phyloP scores from a whole-genome alignment of 192 early-diverging fungal genomes.

The Coemansia sp. region DNA sequence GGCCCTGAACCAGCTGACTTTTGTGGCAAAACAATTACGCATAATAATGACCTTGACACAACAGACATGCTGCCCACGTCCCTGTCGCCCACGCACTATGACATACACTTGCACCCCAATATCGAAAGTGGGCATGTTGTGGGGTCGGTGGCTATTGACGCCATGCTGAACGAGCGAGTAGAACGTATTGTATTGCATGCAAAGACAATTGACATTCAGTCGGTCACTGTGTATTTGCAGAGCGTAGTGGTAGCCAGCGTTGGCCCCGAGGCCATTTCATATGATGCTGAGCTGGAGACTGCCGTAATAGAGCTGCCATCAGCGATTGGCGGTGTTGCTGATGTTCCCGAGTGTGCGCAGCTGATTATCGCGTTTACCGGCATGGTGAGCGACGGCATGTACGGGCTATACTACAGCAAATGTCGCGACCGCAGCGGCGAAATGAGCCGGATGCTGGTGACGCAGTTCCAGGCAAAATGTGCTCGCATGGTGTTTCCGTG shows the following conservation, averaged over 20 bases:
- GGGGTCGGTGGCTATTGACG: not conserved
- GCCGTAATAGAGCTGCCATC: too few species aligned
- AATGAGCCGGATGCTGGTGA: slow-evolving; percentile 62
- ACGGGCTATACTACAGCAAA: slow-evolving; percentile 75
- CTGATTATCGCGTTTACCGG: slow-evolving; percentile 63
- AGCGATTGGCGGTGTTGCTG: slow-evolving; percentile 21
- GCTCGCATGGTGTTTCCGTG: slow-evolving; percentile 85
- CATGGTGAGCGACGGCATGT: slow-evolving; percentile 71
- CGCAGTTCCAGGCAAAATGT: slow-evolving; percentile 95
- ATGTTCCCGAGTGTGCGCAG: slow-evolving; percentile 18
- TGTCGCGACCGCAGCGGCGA: slow-evolving; percentile 61
- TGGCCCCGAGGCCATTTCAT: too few species aligned
- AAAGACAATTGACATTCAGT: slow-evolving; percentile 57
- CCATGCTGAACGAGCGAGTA: slow-evolving; percentile 54
- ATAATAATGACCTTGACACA: too few species aligned
- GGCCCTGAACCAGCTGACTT: too few species aligned
- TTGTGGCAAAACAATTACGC: too few species aligned
- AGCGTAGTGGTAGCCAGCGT: too few species aligned
- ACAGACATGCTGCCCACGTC: too few species aligned
- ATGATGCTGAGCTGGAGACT: too few species aligned
- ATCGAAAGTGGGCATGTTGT: too few species aligned
- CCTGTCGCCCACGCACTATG: too few species aligned
- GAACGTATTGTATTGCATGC: slow-evolving; percentile 62
- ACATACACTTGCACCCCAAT: too few species aligned
- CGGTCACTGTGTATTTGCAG: slow-evolving; percentile 4